phyloP scores from a whole-genome alignment of 495 filamentous ascomycete genomes.

The Lasiosphaeris hirsuta region DNA sequence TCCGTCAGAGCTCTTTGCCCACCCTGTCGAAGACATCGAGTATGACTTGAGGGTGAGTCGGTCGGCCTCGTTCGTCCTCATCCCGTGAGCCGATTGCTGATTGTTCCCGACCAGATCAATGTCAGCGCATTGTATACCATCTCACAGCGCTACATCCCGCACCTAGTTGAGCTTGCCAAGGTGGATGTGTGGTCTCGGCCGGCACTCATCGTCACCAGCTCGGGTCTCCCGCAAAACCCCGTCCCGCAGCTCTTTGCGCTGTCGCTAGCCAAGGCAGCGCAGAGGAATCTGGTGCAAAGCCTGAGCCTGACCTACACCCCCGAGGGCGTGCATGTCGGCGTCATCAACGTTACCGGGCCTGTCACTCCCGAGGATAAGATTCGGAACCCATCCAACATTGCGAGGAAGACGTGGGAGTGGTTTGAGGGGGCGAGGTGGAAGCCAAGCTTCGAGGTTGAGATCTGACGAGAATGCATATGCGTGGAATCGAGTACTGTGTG shows the following conservation, averaged over 20 bases:
- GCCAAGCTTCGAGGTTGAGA: slow-evolving; percentile 21
- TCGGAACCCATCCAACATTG: slow-evolving; percentile 38
- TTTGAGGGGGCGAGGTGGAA: slow-evolving; percentile 22
- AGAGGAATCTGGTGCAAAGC: slow-evolving; percentile 37
- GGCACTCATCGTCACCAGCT: slow-evolving; percentile 36
- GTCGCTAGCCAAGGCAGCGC: slow-evolving; percentile 40
- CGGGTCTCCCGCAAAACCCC: slow-evolving; percentile 31
- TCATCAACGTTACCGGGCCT: slow-evolving; percentile 35
- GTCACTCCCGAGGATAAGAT: slow-evolving; percentile 29
- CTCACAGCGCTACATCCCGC: slow-evolving; percentile 33
- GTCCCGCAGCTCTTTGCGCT: slow-evolving; percentile 39
- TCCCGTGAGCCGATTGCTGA: neutral
- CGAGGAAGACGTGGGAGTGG: slow-evolving; percentile 36
- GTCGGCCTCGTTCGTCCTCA: neutral
- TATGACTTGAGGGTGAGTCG: slow-evolving; percentile 36
- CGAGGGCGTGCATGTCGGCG: slow-evolving; percentile 37
- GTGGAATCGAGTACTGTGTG: neutral
- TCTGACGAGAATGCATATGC: neutral
- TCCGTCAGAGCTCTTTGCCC: slow-evolving; percentile 25
- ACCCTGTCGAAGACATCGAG: slow-evolving; percentile 33
- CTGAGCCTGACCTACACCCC: slow-evolving; percentile 27
- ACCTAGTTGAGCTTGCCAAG: slow-evolving; percentile 27
- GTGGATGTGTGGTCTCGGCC: slow-evolving; percentile 25
- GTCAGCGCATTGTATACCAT: slow-evolving; percentile 36
- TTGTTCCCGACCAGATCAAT: slow-evolving; percentile 25